Conservation (phyloP, 2,329 filamentous ascomycete genomes). For the Lachnellula hyalina region DNA sequence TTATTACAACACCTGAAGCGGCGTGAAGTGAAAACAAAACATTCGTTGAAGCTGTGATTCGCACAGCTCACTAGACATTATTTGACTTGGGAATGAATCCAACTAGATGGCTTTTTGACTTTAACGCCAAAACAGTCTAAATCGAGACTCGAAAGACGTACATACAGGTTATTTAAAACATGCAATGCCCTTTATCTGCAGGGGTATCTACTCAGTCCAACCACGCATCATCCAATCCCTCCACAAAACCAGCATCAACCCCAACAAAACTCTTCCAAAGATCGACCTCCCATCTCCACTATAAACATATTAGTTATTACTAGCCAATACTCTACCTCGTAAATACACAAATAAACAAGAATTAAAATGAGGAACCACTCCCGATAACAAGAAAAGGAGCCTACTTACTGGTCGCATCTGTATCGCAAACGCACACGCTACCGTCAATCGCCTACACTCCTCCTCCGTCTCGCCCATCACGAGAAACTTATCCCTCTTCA, state of each 20-base stretch:
- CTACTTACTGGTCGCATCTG: slow-evolving; percentile 36
- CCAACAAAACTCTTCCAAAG: slow-evolving; percentile 47
- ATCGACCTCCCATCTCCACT: slow-evolving; percentile 43
- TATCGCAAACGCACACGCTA: slow-evolving; percentile 39
- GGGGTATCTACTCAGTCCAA: slow-evolving; percentile 1
- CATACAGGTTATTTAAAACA: not conserved
- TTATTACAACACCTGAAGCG: too few relatives aligned
- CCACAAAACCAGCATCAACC: slow-evolving; percentile 40
- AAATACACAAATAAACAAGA: slow-evolving; percentile 15
- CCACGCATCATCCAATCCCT: slow-evolving; percentile 33
- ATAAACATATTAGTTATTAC: not conserved
- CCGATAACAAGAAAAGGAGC: too few relatives aligned
- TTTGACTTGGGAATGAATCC: too few relatives aligned
- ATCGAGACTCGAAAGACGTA: too few relatives aligned
- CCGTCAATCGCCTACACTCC: slow-evolving; percentile 36
- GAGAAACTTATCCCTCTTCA: slow-evolving; percentile 39
- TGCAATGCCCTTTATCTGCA: not conserved
- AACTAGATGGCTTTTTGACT: too few relatives aligned
- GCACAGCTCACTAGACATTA: too few relatives aligned
- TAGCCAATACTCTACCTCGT: not conserved
- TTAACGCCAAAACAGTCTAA: too few relatives aligned
- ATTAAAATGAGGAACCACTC: too few relatives aligned
- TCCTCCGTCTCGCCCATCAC: slow-evolving; percentile 40
- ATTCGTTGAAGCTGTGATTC: too few relatives aligned
- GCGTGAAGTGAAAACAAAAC: too few relatives aligned